phyloP scores from a whole-genome alignment of 495 filamentous ascomycete species.

The Aspergillus diversus region DNA sequence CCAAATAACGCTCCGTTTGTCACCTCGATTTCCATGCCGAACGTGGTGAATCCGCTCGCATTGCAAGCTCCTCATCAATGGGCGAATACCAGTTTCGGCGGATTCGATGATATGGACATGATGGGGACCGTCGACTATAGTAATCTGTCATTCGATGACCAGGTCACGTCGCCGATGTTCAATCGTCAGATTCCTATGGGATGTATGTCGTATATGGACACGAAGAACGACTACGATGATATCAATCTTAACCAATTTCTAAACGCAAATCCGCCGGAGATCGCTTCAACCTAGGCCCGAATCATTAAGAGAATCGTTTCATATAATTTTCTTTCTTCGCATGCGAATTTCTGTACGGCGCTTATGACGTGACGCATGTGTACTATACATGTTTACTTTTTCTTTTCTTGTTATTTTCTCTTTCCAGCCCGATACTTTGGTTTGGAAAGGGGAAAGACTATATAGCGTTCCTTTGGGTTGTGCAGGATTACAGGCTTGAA shows the following conservation, averaged over 20 bases:
- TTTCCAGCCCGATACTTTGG: background rate
- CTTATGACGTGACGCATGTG: constrained; percentile 46
- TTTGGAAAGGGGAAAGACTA: background rate
- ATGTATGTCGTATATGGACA: constrained; percentile 40
- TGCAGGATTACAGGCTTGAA: background rate
- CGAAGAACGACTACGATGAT: constrained; percentile 44
- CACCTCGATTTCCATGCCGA: constrained; percentile 36
- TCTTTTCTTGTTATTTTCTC: constrained; percentile 8
- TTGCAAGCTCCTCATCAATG: constrained; percentile 42
- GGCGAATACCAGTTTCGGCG: constrained; percentile 34
- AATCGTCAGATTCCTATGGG: constrained; percentile 43
- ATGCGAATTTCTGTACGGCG: constrained; percentile 25
- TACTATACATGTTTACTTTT: constrained; percentile 33
- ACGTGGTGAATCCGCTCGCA: constrained; percentile 46
- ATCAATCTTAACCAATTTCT: constrained; percentile 50
- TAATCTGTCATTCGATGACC: constrained; percentile 42
- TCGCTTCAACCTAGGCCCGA: constrained; percentile 39
- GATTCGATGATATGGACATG: constrained; percentile 49
- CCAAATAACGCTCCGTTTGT: constrained; percentile 24
- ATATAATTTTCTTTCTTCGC: constrained; percentile 9
- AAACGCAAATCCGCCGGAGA: constrained; percentile 48
- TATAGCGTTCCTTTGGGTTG: background rate
- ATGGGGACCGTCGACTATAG: constrained; percentile 40
- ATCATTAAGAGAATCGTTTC: background rate
- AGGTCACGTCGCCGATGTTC: constrained; percentile 44